A percentile compares a stretch with the other conserved stretches of the same genome.
Evolutionary conservation across 768 basidiomycete species (phyloP).

Genomic region (Suillus decipiens): DNA sequence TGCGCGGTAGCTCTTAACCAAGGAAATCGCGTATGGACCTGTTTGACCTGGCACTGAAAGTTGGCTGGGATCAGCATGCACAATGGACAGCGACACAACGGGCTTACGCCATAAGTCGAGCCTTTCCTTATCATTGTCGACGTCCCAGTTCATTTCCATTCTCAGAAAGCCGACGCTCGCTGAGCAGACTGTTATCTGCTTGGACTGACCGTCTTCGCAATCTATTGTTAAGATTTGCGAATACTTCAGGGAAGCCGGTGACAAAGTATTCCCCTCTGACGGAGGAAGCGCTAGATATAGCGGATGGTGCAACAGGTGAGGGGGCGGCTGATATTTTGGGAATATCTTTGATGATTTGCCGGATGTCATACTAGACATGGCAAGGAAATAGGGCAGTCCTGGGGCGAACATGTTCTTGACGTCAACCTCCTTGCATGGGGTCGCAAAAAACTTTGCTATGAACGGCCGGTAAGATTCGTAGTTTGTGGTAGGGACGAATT

Average conservation of each 20-base stretch:
- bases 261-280: not conserved
- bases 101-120: not conserved
- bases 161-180: not conserved
- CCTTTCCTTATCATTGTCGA: not conserved
- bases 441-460: constrained; percentile 14
- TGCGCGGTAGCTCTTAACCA: constrained; percentile 16
- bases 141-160: constrained; percentile 2
- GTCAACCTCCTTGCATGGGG: constrained; percentile 22
- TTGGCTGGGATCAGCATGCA: not conserved
- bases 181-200: not conserved
- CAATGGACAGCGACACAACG: not conserved
- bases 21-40: constrained; percentile 20
- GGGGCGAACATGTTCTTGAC: constrained; percentile 23
- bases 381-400: constrained; percentile 18
- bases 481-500: constrained; percentile 13
- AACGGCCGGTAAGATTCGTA: constrained; percentile 23
- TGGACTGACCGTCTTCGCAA: not conserved
- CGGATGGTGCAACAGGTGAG: not conserved
- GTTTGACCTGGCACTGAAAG: constrained; percentile 15
- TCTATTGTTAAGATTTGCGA: not conserved
- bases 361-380: constrained; percentile 19
- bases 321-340: constrained; percentile 14
- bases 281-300: not conserved
- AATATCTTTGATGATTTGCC: constrained; percentile 15
- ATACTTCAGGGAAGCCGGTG: not conserved